Conservation (phyloP, 2,329 filamentous ascomycete species). For the Chrysoporthe austroafricana region DNA sequence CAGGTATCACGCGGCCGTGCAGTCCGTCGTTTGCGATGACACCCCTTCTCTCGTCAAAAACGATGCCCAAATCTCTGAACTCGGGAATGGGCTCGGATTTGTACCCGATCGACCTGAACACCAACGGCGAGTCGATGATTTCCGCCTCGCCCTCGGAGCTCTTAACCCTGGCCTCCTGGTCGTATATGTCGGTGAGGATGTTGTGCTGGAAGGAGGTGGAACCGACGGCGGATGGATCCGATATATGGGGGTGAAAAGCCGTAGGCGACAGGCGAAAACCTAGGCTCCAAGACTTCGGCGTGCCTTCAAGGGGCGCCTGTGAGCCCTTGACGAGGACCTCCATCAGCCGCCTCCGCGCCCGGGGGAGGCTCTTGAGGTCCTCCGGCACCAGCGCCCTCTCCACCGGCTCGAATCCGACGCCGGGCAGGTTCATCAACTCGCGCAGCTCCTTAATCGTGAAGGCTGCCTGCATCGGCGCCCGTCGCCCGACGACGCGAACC, state of each 20-base stretch:
- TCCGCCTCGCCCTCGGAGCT: slow-evolving; percentile 52
- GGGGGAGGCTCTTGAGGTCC: slow-evolving; percentile 70
- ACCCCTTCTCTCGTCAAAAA: slow-evolving; percentile 75
- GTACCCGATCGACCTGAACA: slow-evolving; percentile 95
- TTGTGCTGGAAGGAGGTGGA: slow-evolving; percentile 71
- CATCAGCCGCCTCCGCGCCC: slow-evolving; percentile 76
- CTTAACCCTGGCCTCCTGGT: slow-evolving; percentile 52
- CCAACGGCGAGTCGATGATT: slow-evolving; percentile 67
- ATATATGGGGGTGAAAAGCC: slow-evolving; percentile 60
- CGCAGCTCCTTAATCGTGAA: slow-evolving; percentile 95
- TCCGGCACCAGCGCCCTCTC: slow-evolving; percentile 68
- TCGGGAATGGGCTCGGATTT: slow-evolving; percentile 78
- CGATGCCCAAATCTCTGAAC: slow-evolving; percentile 72
- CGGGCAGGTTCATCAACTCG: slow-evolving; percentile 79
- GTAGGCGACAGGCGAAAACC: slow-evolving; percentile 83
- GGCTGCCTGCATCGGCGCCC: slow-evolving; percentile 88
- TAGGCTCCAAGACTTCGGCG: slow-evolving; percentile 77
- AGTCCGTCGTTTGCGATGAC: slow-evolving; percentile 81
- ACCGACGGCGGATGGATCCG: slow-evolving; percentile 55
- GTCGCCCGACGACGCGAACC: slow-evolving; percentile 84
- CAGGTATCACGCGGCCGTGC: slow-evolving; percentile 67
- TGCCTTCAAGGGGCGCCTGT: slow-evolving; percentile 47
- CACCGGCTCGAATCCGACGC: slow-evolving; percentile 73
- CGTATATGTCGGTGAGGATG: slow-evolving; percentile 58
- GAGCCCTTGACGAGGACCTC: slow-evolving; percentile 82